Conservation (phyloP, 768 basidiomycete species). For the Coprinopsis marcescibilis region DNA sequence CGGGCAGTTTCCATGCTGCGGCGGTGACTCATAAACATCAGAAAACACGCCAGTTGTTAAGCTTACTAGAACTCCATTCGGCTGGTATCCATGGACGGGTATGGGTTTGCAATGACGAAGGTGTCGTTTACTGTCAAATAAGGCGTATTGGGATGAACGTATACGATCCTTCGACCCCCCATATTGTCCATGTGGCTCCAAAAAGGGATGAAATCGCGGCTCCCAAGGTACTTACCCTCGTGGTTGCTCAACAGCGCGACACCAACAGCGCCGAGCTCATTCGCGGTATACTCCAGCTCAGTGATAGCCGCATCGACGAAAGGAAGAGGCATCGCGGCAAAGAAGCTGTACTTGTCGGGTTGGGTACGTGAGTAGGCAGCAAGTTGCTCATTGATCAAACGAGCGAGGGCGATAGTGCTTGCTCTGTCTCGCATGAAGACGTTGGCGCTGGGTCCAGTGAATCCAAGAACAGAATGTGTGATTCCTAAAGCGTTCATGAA, state of each 20-base stretch:
- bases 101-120: slow-evolving; percentile 29
- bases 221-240: slow-evolving; percentile 30
- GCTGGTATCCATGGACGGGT: slow-evolving; percentile 20
- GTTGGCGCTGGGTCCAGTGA: slow-evolving; percentile 29
- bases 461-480: slow-evolving; percentile 23
- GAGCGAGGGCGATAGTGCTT: slow-evolving; percentile 28
- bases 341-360: slow-evolving; percentile 26
- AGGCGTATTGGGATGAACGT: slow-evolving; percentile 28
- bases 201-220: slow-evolving; percentile 23
- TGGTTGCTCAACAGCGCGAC: slow-evolving; percentile 27
- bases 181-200: slow-evolving; percentile 26
- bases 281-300: slow-evolving; percentile 27
- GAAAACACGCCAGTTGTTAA: slow-evolving; percentile 8
- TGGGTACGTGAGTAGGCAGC: slow-evolving; percentile 26
- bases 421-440: slow-evolving; percentile 23
- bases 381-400: slow-evolving; percentile 31
- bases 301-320: slow-evolving; percentile 27
- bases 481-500: slow-evolving; percentile 31
- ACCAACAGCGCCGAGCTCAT: slow-evolving; percentile 28
- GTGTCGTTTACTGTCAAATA: slow-evolving; percentile 21
- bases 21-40: too few species aligned
- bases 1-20: slow-evolving; percentile 27
- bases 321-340: slow-evolving; percentile 29
- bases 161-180: slow-evolving; percentile 23
- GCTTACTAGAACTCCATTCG: slow-evolving; percentile 30